These are phyloP conservation scores for Herpetomonas samuelpessoai DNA, from an alignment of 208 protist species.

Conservation along the genomic window DNA sequence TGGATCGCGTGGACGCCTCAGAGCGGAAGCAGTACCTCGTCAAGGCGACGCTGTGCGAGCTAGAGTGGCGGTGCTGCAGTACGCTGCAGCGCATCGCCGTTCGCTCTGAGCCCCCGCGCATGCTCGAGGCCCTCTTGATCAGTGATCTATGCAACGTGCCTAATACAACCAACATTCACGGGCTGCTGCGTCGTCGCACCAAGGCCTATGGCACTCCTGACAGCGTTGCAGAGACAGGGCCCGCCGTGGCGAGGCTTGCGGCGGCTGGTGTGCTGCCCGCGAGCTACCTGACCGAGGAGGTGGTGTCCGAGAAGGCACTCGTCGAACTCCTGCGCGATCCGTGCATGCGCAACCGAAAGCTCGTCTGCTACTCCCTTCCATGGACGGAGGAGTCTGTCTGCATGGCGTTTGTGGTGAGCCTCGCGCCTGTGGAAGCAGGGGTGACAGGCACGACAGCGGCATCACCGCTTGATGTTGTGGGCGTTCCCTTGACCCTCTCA, in stretches of 20 bases:
- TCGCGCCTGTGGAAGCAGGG: conserved; percentile 3
- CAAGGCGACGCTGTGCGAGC: conserved; percentile 54
- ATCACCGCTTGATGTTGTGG: conserved; percentile 8
- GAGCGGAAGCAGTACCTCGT: conserved; percentile 53
- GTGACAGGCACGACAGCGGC: neutral
- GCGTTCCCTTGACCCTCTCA: neutral
- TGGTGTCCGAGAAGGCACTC: conserved; percentile 25
- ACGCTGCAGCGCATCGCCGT: conserved; percentile 32
- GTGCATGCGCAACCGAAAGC: conserved; percentile 24
- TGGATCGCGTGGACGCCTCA: conserved; percentile 30
- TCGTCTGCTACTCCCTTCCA: conserved; percentile 49
- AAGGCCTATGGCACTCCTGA: neutral
- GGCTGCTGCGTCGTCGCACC: conserved; percentile 14
- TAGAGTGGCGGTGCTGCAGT: conserved; percentile 53
- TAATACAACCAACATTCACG: conserved; percentile 38
- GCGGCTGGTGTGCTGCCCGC: conserved; percentile 1
- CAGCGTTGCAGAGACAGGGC: neutral
- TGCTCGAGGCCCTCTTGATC: conserved; percentile 29
- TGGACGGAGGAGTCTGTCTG: conserved; percentile 44
- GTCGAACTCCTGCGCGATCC: conserved; percentile 19
- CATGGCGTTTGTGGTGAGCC: conserved; percentile 30
- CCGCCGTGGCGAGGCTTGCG: neutral
- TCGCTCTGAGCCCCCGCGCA: neutral
- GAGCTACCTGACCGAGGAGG: conserved; percentile 9
- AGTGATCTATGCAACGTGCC: conserved; percentile 44